Percentiles rank a stretch among this genome's conserved stretches.
Conservation (phyloP, 108 stramenopile species). For the Phaeodactylum tricornutum region DNA sequence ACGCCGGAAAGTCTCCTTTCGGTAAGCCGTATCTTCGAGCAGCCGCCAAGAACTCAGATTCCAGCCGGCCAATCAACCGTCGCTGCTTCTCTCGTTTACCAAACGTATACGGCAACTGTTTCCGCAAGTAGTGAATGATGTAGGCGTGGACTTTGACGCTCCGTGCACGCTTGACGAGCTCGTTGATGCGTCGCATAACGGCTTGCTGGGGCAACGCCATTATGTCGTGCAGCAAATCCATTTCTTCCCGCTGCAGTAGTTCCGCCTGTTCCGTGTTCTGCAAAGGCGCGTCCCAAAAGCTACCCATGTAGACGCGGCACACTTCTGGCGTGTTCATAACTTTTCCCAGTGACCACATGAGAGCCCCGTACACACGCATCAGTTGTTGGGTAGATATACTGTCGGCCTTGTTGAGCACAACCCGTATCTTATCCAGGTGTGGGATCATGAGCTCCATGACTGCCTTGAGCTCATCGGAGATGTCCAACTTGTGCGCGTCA, state of each 20-base stretch:
- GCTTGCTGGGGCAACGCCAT: constrained; percentile 89
- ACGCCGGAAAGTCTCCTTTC: constrained; percentile 72
- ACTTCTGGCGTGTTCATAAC: constrained; percentile 97
- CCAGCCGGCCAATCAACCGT: constrained; percentile 83
- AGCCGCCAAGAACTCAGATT: constrained; percentile 86
- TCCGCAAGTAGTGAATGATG: constrained; percentile 94
- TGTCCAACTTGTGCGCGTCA: constrained; percentile 96
- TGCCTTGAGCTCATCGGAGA: constrained; percentile 87
- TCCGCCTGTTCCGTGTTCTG: constrained; percentile 75
- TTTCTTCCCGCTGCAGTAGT: constrained; percentile 78
- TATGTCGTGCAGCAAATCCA: constrained; percentile 93
- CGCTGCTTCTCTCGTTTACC: constrained; percentile 91
- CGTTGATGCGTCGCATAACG: constrained; percentile 96
- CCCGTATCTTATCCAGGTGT: constrained; percentile 89
- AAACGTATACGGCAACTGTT: constrained; percentile 94
- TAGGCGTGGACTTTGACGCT: constrained; percentile 97
- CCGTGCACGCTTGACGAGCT: constrained; percentile 95
- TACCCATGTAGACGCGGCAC: constrained; percentile 96
- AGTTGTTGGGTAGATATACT: constrained; percentile 72
- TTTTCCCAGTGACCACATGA: constrained; percentile 94
- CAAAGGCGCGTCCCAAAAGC: constrained; percentile 91
- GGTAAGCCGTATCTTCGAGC: constrained; percentile 79
- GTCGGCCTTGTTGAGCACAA: constrained; percentile 96
- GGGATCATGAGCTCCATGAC: constrained; percentile 84
- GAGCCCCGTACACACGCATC: constrained; percentile 94